phyloP scores from a whole-genome alignment of 2,329 filamentous ascomycete genomes.

The Phaeosphaeriaceae sp. region DNA sequence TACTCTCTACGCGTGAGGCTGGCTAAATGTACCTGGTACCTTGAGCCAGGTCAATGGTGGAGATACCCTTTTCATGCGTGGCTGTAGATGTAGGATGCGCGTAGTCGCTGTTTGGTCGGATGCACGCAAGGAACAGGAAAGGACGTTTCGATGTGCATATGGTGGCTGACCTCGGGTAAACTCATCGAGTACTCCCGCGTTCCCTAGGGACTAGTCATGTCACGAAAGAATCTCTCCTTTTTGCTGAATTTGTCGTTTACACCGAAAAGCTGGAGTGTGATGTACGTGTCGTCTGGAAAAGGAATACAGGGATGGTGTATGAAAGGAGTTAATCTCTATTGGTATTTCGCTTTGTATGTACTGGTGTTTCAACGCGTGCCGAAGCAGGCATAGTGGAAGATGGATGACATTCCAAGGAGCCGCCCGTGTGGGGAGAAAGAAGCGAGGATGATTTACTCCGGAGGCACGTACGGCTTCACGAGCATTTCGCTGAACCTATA shows the following conservation, averaged over 20 bases:
- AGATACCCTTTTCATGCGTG: constrained; percentile 3
- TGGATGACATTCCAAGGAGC: too few relatives aligned
- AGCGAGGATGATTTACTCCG: constrained; percentile 45
- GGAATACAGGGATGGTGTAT: neutral
- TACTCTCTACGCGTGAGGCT: neutral
- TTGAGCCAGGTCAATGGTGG: constrained; percentile 7
- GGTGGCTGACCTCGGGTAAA: neutral
- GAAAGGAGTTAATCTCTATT: neutral
- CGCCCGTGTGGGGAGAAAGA: neutral
- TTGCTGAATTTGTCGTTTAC: neutral
- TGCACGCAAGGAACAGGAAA: constrained; percentile 21
- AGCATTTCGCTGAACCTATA: constrained; percentile 80
- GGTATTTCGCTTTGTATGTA: neutral
- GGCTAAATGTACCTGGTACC: constrained; percentile 12
- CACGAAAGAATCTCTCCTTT: neutral
- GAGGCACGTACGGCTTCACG: constrained; percentile 76
- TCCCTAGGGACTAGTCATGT: neutral
- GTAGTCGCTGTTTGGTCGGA: constrained; percentile 14
- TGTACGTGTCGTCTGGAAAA: neutral
- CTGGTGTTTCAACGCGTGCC: neutral
- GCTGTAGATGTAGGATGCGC: neutral
- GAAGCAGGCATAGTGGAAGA: neutral
- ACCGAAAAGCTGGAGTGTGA: neutral
- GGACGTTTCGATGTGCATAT: neutral
- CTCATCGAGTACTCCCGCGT: neutral